Evolutionary conservation across 1,139 yeast genomes (phyloP), one percentile per base, ranked within the genome.

Genomic region (Yamadazyma spencermartinsiae): DNA sequence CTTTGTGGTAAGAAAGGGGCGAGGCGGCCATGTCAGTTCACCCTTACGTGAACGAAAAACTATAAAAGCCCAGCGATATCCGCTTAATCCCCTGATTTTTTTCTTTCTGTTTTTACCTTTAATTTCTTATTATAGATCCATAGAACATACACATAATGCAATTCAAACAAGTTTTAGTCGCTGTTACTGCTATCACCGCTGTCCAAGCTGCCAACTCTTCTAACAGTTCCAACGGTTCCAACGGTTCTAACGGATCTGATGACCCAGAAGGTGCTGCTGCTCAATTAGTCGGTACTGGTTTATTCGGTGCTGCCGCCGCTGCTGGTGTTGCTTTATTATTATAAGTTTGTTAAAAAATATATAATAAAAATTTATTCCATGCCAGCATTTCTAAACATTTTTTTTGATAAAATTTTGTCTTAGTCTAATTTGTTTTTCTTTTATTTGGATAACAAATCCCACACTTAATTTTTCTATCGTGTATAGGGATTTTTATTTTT

Each of bases 301-400:
- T 44, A 34, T 40, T 50, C 38, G 54, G 54, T 44, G 54, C 54
- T 46, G 54, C 65, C 43, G 68, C 68, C 35, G 69, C 69, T 41
- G 69, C 68, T 46, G 68, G 68, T 60, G 67, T 63, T 50, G 68
- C 69, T 59, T 61, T 63, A 52, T 61, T 63, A 50, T 61, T 63
- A 51, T 63, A 61, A 61, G 60, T 43, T 38, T 24, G 21, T 18
- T 33, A 31, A 27, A 5, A 11, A 13, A 5, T 9, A 12, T 23
- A 7, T 23, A 12, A 10, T 10, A 23, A 7, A 23, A 10, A 23
- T 23, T 23, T 23, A 4, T 23, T 10, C 7, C 26, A 23, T 23
- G 26, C n/a, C 26, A 23, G 26, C 26, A 23, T 23, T 23, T 23
- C n/a, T 23, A 12, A 23, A 23, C 26, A 23, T 28, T 28, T 28